These are phyloP conservation scores for Ustilago loliicola DNA, from an alignment of 1,284 basidiomycete genomes.

Conservation along the genomic window DNA sequence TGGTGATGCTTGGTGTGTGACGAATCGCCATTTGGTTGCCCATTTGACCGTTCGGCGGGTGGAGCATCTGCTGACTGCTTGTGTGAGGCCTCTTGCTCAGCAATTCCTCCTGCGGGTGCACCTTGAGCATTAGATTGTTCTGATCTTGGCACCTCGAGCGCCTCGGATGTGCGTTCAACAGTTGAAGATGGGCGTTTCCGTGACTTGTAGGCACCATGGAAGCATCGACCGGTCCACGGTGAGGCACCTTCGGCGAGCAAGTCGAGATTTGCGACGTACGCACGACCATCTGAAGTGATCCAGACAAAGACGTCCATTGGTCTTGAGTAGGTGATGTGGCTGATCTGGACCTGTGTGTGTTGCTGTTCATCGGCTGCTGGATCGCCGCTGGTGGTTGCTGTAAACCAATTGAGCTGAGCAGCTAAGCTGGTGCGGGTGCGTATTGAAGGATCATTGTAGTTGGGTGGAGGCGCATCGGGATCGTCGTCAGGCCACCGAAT, in stretches of 20 bases:
- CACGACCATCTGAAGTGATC: slow-evolving; percentile 62
- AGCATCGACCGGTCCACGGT: slow-evolving; percentile 54
- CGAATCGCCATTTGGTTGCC: slow-evolving; percentile 4
- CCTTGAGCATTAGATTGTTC: not conserved
- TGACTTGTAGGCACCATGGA: slow-evolving; percentile 41
- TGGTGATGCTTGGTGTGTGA: not conserved
- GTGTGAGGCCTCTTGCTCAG: not conserved
- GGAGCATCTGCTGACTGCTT: not conserved
- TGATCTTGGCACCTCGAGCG: not conserved
- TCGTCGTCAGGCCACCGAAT: slow-evolving; percentile 65
- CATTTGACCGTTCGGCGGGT: not conserved
- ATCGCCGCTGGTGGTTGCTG: not conserved
- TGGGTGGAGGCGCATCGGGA: slow-evolving; percentile 27
- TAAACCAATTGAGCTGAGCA: slow-evolving; percentile 45
- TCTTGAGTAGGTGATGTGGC: slow-evolving; percentile 52
- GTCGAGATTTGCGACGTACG: slow-evolving; percentile 53
- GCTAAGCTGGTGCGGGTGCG: slow-evolving; percentile 55
- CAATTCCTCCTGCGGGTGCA: not conserved
- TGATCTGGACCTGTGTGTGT: slow-evolving; percentile 28
- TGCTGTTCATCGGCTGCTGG: not conserved
- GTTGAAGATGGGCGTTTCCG: slow-evolving; percentile 30
- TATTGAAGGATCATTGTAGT: slow-evolving; percentile 35
- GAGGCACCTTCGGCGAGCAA: slow-evolving; percentile 33
- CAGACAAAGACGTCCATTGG: slow-evolving; percentile 66
- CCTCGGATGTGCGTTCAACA: slow-evolving; percentile 2